Evolutionary conservation across 768 basidiomycete genomes (phyloP).

Genomic region (Phylloporus sp.): DNA sequence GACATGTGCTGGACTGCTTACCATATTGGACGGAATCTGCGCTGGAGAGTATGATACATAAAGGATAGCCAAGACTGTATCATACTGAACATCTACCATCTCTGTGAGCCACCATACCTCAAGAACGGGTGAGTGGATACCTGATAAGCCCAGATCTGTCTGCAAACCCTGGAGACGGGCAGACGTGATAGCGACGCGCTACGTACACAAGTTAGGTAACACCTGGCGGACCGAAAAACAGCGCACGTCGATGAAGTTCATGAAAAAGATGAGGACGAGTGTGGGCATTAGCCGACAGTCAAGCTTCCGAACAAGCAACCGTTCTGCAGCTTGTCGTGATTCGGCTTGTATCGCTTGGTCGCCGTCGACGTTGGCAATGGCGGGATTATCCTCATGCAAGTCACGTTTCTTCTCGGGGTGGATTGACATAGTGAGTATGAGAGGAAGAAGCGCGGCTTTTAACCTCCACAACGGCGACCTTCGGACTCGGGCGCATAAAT

Average conservation of each 20-base stretch:
- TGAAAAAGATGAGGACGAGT: slow-evolving; percentile 55
- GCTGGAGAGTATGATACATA: slow-evolving; percentile 62
- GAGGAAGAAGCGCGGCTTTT: not conserved
- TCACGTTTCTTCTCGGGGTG: slow-evolving; percentile 15
- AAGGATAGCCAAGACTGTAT: slow-evolving; percentile 51
- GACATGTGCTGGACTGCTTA: not conserved
- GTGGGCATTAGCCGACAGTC: slow-evolving; percentile 55
- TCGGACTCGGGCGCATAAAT: too few species aligned
- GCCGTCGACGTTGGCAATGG: not conserved
- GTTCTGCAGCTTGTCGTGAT: slow-evolving; percentile 15
- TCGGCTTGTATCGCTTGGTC: not conserved
- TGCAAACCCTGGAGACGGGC: slow-evolving; percentile 50
- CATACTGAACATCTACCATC: slow-evolving; percentile 40
- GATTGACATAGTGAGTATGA: slow-evolving; percentile 9
- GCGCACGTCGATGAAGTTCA: slow-evolving; percentile 66
- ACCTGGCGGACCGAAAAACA: not conserved
- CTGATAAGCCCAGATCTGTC: slow-evolving; percentile 46
- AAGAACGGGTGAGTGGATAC: slow-evolving; percentile 20
- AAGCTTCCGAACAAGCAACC: slow-evolving; percentile 48
- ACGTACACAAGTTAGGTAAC: not conserved
- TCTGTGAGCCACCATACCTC: not conserved
- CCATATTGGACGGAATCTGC: slow-evolving; percentile 37
- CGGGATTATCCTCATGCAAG: not conserved
- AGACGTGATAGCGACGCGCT: slow-evolving; percentile 49
- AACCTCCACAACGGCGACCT: not conserved